These are phyloP conservation scores for Penicillium sp. DNA, from an alignment of 2,329 filamentous ascomycete species.

Conservation along the genomic window DNA sequence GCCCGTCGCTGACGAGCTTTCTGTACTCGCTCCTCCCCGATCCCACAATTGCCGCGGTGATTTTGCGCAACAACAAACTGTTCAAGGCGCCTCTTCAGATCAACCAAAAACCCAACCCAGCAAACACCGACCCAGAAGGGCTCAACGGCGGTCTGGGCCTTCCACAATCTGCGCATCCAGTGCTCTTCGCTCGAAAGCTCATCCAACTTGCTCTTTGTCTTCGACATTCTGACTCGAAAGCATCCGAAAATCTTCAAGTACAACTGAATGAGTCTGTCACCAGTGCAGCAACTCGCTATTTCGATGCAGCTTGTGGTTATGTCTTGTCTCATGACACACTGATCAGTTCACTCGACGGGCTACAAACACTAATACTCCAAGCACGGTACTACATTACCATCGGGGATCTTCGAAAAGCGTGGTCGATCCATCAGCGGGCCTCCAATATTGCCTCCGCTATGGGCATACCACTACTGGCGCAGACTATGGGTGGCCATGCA, in stretches of 20 bases:
- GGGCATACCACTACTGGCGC: constrained; percentile 44
- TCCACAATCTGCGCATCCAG: constrained; percentile 20
- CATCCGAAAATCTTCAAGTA: constrained; percentile 11
- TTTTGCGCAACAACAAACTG: constrained; percentile 22
- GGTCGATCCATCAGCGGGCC: constrained; percentile 56
- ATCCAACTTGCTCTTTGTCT: constrained; percentile 30
- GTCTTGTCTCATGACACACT: constrained; percentile 56
- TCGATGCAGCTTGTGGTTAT: constrained; percentile 19
- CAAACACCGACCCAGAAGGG: not conserved
- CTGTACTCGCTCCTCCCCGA: constrained; percentile 28
- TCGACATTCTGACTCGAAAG: constrained; percentile 16
- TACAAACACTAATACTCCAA: constrained; percentile 58
- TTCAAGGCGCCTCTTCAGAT: constrained; percentile 27
- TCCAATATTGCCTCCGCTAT: constrained; percentile 58
- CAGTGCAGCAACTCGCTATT: constrained; percentile 17
- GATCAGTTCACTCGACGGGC: constrained; percentile 54
- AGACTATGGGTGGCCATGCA: constrained; percentile 24
- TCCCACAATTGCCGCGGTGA: constrained; percentile 10
- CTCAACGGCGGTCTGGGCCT: not conserved
- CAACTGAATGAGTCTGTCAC: constrained; percentile 15
- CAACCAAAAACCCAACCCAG: constrained; percentile 1
- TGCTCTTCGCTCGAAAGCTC: constrained; percentile 24
- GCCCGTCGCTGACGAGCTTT: constrained; percentile 25
- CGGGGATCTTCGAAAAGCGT: constrained; percentile 58
- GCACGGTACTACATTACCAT: constrained; percentile 59